Percentiles rank a stretch among this genome's conserved stretches.
Conservation (phyloP, 2,329 filamentous ascomycete species). For the Trichoderma sp. region DNA sequence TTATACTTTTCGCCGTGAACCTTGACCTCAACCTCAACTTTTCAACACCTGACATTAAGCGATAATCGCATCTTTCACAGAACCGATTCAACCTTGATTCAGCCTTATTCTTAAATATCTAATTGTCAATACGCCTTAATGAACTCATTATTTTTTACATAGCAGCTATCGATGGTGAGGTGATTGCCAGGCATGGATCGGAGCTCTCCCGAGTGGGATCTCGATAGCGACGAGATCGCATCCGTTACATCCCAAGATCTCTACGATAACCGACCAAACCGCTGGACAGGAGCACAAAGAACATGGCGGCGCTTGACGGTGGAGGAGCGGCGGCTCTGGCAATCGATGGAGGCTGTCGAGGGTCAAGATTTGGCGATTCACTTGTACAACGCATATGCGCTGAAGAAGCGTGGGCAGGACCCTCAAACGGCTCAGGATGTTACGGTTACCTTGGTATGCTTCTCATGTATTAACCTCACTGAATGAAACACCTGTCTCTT, state of each 20-base stretch:
- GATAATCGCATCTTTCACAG: not conserved
- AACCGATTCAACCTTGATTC: not conserved
- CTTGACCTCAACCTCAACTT: constrained; percentile 1
- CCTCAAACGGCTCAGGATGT: constrained; percentile 29
- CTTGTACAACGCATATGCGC: constrained; percentile 71
- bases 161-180: not conserved
- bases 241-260: constrained; percentile 48
- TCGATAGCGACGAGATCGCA: constrained; percentile 46
- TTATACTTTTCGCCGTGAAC: constrained; percentile 6
- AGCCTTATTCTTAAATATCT: not conserved
- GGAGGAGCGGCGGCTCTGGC: constrained; percentile 59
- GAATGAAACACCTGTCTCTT: not conserved
- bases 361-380: constrained; percentile 70
- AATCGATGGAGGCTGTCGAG: constrained; percentile 60
- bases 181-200: constrained; percentile 8
- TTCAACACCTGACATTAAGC: not conserved
- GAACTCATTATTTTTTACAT: not conserved
- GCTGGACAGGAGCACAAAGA: constrained; percentile 63
- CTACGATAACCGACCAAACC: constrained; percentile 59
- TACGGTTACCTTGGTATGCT: constrained; percentile 30
- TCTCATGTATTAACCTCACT: not conserved
- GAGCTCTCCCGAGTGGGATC: constrained; percentile 35
- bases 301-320: constrained; percentile 65
- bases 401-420: constrained; percentile 48
- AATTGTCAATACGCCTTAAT: not conserved